A percentile compares a stretch with the other conserved stretches of the same genome.
Evolutionary conservation across 805 yeast genomes (phyloP).

Genomic region (Saturnispora galanensis): DNA sequence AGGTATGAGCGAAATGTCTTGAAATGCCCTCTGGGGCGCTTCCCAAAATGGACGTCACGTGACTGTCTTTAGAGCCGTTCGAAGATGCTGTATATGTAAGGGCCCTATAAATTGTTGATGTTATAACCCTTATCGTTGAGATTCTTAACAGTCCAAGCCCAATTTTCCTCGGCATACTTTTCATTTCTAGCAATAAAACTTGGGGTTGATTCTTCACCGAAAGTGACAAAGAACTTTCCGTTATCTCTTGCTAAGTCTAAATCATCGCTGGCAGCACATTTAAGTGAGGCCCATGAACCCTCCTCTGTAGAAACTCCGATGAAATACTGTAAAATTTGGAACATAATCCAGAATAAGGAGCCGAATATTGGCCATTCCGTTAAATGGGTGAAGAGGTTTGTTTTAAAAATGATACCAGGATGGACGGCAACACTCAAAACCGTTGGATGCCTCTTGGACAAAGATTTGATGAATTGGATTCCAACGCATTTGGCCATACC

Average conservation of each 20-base stretch:
- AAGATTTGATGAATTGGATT: constrained; percentile 58
- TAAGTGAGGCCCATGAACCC: constrained; percentile 57
- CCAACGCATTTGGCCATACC: constrained; percentile 71
- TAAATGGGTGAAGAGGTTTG: constrained; percentile 67
- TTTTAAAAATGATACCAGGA: constrained; percentile 82
- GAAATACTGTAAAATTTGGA: constrained; percentile 57
- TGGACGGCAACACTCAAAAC: constrained; percentile 59
- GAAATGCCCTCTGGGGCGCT: too few relatives aligned
- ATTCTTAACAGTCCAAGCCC: constrained; percentile 71
- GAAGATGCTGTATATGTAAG: neutral
- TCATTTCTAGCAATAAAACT: constrained; percentile 47
- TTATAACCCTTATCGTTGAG: constrained; percentile 42
- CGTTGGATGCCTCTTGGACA: constrained; percentile 58
- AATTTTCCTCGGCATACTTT: constrained; percentile 56
- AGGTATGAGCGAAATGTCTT: too few relatives aligned
- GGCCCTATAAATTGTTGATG: constrained; percentile 9
- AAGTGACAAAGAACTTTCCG: constrained; percentile 59
- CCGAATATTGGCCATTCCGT: constrained; percentile 75
- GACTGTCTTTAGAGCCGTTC: neutral
- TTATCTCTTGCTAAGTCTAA: constrained; percentile 44
- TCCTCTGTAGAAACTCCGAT: constrained; percentile 67
- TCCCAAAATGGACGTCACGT: neutral
- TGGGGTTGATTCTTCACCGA: constrained; percentile 47
- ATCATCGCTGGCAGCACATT: constrained; percentile 48
- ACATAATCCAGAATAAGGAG: constrained; percentile 56